A percentile compares a stretch with the other conserved stretches of the same genome.
These are phyloP conservation scores for Phytophthora parvispora DNA, from an alignment of 352 stramenopile species.

Conservation along the genomic window DNA sequence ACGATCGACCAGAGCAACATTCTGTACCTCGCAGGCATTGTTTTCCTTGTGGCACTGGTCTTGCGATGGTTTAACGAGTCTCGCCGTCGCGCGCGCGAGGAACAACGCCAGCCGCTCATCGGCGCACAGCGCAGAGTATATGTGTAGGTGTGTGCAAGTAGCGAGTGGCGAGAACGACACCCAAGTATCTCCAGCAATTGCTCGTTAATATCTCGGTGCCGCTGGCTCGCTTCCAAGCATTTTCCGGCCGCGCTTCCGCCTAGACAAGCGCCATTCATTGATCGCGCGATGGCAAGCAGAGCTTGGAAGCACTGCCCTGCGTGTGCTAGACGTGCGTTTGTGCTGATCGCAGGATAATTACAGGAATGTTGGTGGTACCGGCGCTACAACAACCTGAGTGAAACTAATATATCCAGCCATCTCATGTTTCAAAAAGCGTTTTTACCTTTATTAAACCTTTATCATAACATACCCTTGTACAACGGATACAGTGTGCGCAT, in stretches of 20 bases:
- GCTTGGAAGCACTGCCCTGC: not conserved
- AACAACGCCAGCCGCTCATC: slow-evolving; percentile 25
- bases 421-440: too few species aligned
- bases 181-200: too few species aligned
- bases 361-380: slow-evolving; percentile 18
- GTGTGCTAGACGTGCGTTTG: slow-evolving; percentile 10
- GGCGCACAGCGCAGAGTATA: slow-evolving; percentile 14
- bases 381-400: not conserved
- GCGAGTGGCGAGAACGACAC: not conserved
- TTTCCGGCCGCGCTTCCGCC: not conserved
- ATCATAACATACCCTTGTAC: not conserved
- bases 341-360: slow-evolving; percentile 5
- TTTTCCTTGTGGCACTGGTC: slow-evolving; percentile 25
- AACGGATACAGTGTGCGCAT: not conserved
- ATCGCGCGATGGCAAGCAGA: not conserved
- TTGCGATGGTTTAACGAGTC: slow-evolving; percentile 39
- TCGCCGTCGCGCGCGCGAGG: slow-evolving; percentile 22
- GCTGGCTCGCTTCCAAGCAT: not conserved
- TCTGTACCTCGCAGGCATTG: slow-evolving; percentile 6
- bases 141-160: slow-evolving; percentile 13
- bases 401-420: not conserved
- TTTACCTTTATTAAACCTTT: not conserved
- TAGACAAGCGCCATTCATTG: not conserved
- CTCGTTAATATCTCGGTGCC: too few species aligned
- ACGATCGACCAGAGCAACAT: slow-evolving; percentile 17